Evolutionary conservation across 805 yeast species (phyloP), one percentile per base, ranked within the genome.

Genomic region (Yamadazyma kitorensis): DNA sequence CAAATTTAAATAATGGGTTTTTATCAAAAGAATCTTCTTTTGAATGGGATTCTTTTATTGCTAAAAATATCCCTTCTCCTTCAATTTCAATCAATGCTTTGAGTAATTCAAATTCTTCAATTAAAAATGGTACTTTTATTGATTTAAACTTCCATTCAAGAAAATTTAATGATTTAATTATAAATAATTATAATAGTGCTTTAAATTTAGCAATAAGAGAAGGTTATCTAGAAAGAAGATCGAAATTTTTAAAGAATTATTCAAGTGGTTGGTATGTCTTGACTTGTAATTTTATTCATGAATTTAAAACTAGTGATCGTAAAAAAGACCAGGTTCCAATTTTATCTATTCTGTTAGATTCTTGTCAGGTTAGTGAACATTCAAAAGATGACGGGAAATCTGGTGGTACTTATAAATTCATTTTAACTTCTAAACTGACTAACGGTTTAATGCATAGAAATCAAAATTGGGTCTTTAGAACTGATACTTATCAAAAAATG

Each of bases 381-480:
- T 79, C 91, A 9, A 78, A 80, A 54, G 79, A 78, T 48, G 86
- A 82, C 45, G 77, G 80, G 17, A 67, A 61, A 33, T 56, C 69
- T 24, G 76, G 74, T 31, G 69, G 75, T 3, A 64, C 63, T 38
- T 80, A 79, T 55, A 88, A 88, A 61, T 93, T 91, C 59, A 85
- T 88, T 8, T 65, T 91, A 41, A 78, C 76, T 44, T 78, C 88
- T 12, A 86, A 83, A 50, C 66, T 56, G 54, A 80, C 81, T 43
- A 77, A 79, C 41, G 93, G 93, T 10, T 63, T 83, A 40, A 70
- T 86, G 43, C 82, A 80, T 42, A 72, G 86, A 51, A 86, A 87
- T 27, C 97, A 89, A 61, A 88, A 87, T 50, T 87, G 93, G 86
- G 93, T 89, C n/a, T 89, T 91, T 66, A 74, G 95, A 45, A 82